phyloP scores from a whole-genome alignment of 768 basidiomycete species.

The Albatrellus ellisii region DNA sequence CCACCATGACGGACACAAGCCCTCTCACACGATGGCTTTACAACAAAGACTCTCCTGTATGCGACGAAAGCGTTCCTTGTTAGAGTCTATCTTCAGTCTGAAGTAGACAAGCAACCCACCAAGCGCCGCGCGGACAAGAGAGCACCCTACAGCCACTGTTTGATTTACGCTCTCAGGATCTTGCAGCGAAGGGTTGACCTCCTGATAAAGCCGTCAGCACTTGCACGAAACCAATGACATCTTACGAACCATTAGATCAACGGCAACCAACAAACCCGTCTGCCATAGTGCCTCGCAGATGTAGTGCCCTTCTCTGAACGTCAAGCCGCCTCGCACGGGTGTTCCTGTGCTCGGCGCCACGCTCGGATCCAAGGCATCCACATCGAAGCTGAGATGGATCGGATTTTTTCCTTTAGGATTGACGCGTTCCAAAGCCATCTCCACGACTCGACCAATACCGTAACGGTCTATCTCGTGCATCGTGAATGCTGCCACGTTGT shows the following conservation, averaged over 20 bases:
- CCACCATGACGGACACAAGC: too few relatives aligned
- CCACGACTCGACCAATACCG: constrained; percentile 89
- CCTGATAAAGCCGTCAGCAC: constrained; percentile 29
- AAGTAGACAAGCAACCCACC: constrained; percentile 35
- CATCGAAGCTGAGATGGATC: constrained; percentile 94
- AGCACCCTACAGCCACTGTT: constrained; percentile 87
- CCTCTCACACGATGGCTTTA: too few relatives aligned
- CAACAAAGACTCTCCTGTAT: too few relatives aligned
- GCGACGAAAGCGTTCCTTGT: too few relatives aligned
- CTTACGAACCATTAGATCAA: constrained; percentile 80
- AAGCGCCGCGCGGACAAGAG: constrained; percentile 68
- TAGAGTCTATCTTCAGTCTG: background rate
- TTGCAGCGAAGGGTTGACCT: constrained; percentile 91
- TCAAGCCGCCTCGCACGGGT: constrained; percentile 88
- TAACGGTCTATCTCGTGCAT: constrained; percentile 62
- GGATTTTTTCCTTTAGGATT: constrained; percentile 76
- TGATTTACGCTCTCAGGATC: constrained; percentile 65
- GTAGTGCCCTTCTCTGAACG: constrained; percentile 97
- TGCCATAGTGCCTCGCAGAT: constrained; percentile 89
- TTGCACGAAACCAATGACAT: background rate
- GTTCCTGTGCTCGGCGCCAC: constrained; percentile 96
- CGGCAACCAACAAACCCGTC: constrained; percentile 81
- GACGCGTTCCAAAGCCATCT: constrained; percentile 92
- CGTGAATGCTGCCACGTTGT: constrained; percentile 59
- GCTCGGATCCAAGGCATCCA: constrained; percentile 85